A percentile compares a stretch with the other conserved stretches of the same genome.
Evolutionary conservation across 2,329 filamentous ascomycete genomes (phyloP).

Genomic region (Neocucurbitaria cava): DNA sequence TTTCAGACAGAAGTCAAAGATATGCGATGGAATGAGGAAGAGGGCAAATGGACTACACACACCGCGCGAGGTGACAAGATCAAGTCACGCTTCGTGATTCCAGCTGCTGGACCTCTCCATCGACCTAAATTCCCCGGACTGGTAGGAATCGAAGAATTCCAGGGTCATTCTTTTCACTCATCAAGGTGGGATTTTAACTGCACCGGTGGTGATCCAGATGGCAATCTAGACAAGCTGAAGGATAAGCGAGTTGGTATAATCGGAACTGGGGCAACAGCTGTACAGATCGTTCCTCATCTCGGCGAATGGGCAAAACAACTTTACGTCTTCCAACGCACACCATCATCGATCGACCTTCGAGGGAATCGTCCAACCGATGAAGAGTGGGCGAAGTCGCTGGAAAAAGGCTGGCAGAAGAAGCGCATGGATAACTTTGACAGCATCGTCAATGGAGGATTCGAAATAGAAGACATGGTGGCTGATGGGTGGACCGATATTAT

Average conservation of each 20-base stretch:
- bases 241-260: slow-evolving; percentile 46
- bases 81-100: slow-evolving; percentile 50
- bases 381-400: slow-evolving; percentile 17
- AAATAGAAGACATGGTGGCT: slow-evolving; percentile 52
- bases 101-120: slow-evolving; percentile 52
- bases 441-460: slow-evolving; percentile 42
- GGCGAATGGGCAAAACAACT: slow-evolving; percentile 59
- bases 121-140: slow-evolving; percentile 48
- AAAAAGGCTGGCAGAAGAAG: slow-evolving; percentile 58
- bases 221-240: slow-evolving; percentile 42
- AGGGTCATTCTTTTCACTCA: slow-evolving; percentile 40
- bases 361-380: slow-evolving; percentile 28
- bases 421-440: slow-evolving; percentile 56
- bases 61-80: slow-evolving; percentile 37
- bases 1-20: slow-evolving; percentile 56
- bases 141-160: slow-evolving; percentile 28
- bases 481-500: slow-evolving; percentile 58
- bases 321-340: slow-evolving; percentile 65
- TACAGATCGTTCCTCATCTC: slow-evolving; percentile 48
- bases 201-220: slow-evolving; percentile 31
- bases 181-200: slow-evolving; percentile 35
- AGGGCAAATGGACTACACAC: slow-evolving; percentile 37
- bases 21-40: slow-evolving; percentile 57
- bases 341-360: slow-evolving; percentile 52
- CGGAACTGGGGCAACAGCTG: slow-evolving; percentile 43